Evolutionary conservation across 345 rosid genomes (phyloP).

Genomic region (Melastoma malabathricum): DNA sequence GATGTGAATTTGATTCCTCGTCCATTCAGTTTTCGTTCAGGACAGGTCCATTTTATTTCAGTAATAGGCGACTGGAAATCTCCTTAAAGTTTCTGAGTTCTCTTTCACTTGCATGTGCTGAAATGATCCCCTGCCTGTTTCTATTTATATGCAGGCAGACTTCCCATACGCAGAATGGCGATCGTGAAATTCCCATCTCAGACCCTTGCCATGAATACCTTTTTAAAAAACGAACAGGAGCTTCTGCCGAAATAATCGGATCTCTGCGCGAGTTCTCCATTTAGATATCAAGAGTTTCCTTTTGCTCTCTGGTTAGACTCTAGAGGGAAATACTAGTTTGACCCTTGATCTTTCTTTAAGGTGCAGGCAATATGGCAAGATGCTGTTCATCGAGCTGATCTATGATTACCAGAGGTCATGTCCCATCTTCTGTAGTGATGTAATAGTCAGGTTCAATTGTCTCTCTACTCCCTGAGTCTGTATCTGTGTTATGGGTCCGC

Average conservation of each 20-base stretch:
- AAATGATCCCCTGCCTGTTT: background rate
- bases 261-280: conserved; percentile 54
- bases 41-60: conserved; percentile 17
- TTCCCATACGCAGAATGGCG: conserved; percentile 21
- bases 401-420: too few species aligned
- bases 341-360: too few species aligned
- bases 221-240: conserved; percentile 42
- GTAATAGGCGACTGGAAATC: too few species aligned
- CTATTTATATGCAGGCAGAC: conserved; percentile 21
- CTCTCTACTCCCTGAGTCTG: too few species aligned
- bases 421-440: too few species aligned
- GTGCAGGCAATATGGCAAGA: too few species aligned
- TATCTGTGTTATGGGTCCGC: too few species aligned
- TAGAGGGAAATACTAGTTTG: too few species aligned
- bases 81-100: too few species aligned
- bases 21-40: conserved; percentile 23
- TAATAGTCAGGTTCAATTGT: too few species aligned
- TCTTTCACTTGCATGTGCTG: background rate
- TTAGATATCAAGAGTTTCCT: conserved; percentile 10
- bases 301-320: background rate
- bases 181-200: conserved; percentile 35
- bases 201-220: conserved; percentile 52
- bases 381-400: too few species aligned
- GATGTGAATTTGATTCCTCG: conserved; percentile 44
- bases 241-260: conserved; percentile 49